Evolutionary conservation across 495 filamentous ascomycete species (phyloP).

Genomic region (Penicillium desertorum): DNA sequence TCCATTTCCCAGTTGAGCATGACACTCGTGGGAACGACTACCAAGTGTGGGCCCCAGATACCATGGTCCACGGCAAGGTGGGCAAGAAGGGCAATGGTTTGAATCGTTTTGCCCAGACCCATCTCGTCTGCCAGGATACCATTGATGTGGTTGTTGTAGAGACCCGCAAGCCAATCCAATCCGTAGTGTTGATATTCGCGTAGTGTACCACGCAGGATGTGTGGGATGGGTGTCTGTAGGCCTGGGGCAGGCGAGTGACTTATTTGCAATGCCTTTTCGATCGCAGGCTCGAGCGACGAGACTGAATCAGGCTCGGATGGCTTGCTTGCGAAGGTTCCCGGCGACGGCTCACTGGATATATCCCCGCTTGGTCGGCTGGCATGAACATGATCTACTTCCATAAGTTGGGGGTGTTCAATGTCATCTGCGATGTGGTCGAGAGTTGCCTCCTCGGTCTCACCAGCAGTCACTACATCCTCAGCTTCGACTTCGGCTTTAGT

Average conservation of each 20-base stretch:
- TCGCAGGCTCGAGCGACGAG: slow-evolving; percentile 54
- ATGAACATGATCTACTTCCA: slow-evolving; percentile 16
- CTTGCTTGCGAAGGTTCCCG: slow-evolving; percentile 64
- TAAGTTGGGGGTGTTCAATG: slow-evolving; percentile 12
- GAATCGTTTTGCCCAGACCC: slow-evolving; percentile 98
- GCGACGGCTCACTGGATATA: slow-evolving; percentile 50
- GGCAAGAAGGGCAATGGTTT: slow-evolving; percentile 92
- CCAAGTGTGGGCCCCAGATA: slow-evolving; percentile 93
- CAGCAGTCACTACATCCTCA: slow-evolving; percentile 14
- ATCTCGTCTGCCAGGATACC: slow-evolving; percentile 99
- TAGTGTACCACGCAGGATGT: slow-evolving; percentile 84
- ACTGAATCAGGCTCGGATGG: slow-evolving; percentile 67
- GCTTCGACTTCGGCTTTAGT: slow-evolving; percentile 12
- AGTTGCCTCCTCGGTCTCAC: slow-evolving; percentile 14
- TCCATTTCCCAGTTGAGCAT: slow-evolving; percentile 99
- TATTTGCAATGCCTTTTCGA: slow-evolving; percentile 36
- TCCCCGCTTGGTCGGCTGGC: slow-evolving; percentile 35
- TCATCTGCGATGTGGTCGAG: not conserved
- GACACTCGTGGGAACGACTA: slow-evolving; percentile 96
- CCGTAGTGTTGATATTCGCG: slow-evolving; percentile 97
- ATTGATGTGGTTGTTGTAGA: slow-evolving; percentile 92
- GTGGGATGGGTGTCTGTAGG: slow-evolving; percentile 74
- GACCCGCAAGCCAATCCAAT: slow-evolving; percentile 90
- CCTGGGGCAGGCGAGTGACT: slow-evolving; percentile 39
- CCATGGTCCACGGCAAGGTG: slow-evolving; percentile 89